A percentile compares a stretch with the other conserved stretches of the same genome.
phyloP scores from a whole-genome alignment of 208 protist species.

The Trypanosoma mega region DNA sequence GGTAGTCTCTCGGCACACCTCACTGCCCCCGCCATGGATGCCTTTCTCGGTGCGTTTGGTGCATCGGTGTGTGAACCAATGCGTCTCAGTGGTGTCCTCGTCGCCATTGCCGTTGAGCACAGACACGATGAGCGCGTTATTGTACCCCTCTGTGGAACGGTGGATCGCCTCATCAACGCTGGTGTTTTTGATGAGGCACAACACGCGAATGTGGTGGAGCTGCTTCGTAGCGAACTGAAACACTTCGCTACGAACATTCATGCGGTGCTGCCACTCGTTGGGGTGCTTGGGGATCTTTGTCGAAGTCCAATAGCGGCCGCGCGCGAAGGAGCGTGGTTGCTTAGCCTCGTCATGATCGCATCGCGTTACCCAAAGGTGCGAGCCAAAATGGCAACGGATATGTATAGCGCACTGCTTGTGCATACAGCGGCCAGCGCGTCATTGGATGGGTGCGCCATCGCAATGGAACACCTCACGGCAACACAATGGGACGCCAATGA shows the following conservation, averaged over 20 bases:
- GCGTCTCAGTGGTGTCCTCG: slow-evolving; percentile 53
- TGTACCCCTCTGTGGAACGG: slow-evolving; percentile 66
- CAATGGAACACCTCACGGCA: slow-evolving; percentile 58
- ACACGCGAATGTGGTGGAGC: slow-evolving; percentile 49
- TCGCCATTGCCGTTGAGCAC: slow-evolving; percentile 48
- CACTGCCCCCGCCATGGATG: slow-evolving; percentile 48
- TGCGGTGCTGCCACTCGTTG: slow-evolving; percentile 69
- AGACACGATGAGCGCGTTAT: slow-evolving; percentile 76
- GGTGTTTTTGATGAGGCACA: slow-evolving; percentile 41
- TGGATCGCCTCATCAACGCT: slow-evolving; percentile 59
- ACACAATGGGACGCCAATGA: slow-evolving; percentile 85
- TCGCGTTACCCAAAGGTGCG: slow-evolving; percentile 92
- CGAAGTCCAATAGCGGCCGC: slow-evolving; percentile 47
- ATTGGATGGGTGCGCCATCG: slow-evolving; percentile 31
- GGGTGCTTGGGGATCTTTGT: slow-evolving; percentile 65
- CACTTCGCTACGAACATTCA: slow-evolving; percentile 75
- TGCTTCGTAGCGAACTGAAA: slow-evolving; percentile 69
- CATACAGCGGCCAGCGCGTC: slow-evolving; percentile 33
- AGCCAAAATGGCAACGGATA: slow-evolving; percentile 68
- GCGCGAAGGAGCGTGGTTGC: slow-evolving; percentile 53
- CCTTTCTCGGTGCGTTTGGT: slow-evolving; percentile 54
- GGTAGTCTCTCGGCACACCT: slow-evolving; percentile 88
- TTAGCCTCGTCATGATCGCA: slow-evolving; percentile 85
- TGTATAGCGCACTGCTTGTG: slow-evolving; percentile 88
- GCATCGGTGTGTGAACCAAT: slow-evolving; percentile 6